These are phyloP conservation scores for Excoecaria agallocha DNA, from an alignment of 345 rosid species.

Conservation along the genomic window DNA sequence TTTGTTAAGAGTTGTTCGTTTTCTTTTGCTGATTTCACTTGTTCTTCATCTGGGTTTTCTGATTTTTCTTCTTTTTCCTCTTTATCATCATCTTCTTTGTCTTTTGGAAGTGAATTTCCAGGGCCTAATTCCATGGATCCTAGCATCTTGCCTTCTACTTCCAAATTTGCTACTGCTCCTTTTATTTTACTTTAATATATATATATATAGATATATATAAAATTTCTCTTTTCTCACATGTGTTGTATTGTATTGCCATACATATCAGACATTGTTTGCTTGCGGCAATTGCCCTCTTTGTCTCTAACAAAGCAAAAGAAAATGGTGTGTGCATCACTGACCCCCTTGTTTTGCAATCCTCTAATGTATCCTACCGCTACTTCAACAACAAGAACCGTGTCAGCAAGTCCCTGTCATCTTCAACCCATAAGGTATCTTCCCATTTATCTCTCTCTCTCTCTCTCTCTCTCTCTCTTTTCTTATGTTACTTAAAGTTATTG, in stretches of 20 bases:
- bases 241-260: neutral
- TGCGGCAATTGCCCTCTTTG: neutral
- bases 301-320: neutral
- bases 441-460: neutral
- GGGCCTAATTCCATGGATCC: conserved; percentile 9
- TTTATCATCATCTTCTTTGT: conserved; percentile 3
- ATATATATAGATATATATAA: too few relatives aligned
- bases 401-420: neutral
- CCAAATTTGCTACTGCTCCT: conserved; percentile 7
- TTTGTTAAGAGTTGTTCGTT: neutral
- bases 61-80: neutral
- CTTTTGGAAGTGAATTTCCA: conserved; percentile 12
- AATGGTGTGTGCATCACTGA: conserved; percentile 8
- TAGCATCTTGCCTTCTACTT: neutral
- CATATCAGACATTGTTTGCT: conserved; percentile 5
- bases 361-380: neutral
- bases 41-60: conserved; percentile 9
- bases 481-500: neutral
- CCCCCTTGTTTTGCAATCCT: conserved; percentile 1
- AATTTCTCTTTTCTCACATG: neutral
- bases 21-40: neutral
- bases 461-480: too few relatives aligned
- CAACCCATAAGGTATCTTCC: conserved; percentile 7
- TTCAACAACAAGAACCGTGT: neutral
- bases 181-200: conserved; percentile 9